Percentiles rank a stretch among this genome's conserved stretches.
phyloP scores from a whole-genome alignment of 352 stramenopile genomes.

The Saprolegnia parasitica region DNA sequence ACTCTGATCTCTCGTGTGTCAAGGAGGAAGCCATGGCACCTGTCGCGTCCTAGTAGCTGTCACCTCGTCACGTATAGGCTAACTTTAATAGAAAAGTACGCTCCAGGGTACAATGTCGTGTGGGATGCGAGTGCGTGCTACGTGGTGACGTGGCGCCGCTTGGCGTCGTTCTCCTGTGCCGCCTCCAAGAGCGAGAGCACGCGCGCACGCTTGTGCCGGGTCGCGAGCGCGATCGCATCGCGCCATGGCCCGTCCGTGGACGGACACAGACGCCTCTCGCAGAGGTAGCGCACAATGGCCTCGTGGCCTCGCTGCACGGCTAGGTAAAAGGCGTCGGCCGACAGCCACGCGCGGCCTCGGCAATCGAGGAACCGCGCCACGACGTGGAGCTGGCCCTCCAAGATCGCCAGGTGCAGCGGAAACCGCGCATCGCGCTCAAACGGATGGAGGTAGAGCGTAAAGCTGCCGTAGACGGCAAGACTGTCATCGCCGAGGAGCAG shows the following conservation, averaged over 20 bases:
- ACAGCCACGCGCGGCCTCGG: background rate
- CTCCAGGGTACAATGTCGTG: too few species aligned
- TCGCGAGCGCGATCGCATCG: background rate
- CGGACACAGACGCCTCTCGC: background rate
- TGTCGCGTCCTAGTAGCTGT: too few species aligned
- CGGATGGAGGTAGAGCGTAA: constrained; percentile 12
- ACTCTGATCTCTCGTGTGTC: too few species aligned
- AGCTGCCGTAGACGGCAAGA: constrained; percentile 9
- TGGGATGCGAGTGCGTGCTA: too few species aligned
- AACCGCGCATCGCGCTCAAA: constrained; percentile 17
- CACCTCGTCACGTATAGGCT: too few species aligned
- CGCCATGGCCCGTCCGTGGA: background rate
- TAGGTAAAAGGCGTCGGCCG: constrained; percentile 10
- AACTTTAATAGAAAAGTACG: too few species aligned
- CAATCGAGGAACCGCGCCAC: constrained; percentile 7
- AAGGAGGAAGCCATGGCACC: too few species aligned
- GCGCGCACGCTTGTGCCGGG: background rate
- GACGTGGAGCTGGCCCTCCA: constrained; percentile 5
- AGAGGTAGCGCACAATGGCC: constrained; percentile 7
- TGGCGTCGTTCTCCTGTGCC: background rate
- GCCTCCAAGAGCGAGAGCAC: background rate
- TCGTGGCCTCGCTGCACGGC: constrained; percentile 6
- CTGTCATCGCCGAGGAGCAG: background rate
- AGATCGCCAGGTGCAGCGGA: constrained; percentile 18
- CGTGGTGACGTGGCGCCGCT: too few species aligned